Percentiles rank a stretch among this genome's conserved stretches.
These are phyloP conservation scores for Xylariaceae sp. DNA, from an alignment of 2,329 filamentous ascomycete species.

Conservation along the genomic window DNA sequence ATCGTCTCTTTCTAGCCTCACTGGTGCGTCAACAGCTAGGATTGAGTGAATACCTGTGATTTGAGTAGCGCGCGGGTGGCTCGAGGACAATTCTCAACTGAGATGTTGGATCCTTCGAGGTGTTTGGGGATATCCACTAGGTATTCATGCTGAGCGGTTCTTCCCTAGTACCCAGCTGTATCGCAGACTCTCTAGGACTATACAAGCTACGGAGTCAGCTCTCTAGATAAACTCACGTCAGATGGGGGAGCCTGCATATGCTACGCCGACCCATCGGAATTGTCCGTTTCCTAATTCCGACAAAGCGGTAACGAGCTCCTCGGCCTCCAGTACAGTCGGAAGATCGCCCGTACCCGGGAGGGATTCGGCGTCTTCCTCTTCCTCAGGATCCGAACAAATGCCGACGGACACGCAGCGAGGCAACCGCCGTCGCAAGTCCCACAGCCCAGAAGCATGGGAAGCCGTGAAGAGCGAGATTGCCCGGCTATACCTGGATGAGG, in stretches of 20 bases:
- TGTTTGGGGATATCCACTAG: constrained; percentile 9
- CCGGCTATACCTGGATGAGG: constrained; percentile 39
- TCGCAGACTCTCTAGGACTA: not conserved
- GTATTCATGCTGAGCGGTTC: constrained; percentile 3
- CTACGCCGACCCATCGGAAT: constrained; percentile 6
- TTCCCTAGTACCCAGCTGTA: not conserved
- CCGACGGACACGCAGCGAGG: constrained; percentile 3
- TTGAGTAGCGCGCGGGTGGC: not conserved
- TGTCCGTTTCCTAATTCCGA: constrained; percentile 18
- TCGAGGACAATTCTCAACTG: not conserved
- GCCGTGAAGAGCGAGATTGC: constrained; percentile 35
- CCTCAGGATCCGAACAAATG: constrained; percentile 1
- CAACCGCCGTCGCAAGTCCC: constrained; percentile 32
- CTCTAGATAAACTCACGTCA: not conserved
- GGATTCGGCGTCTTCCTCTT: constrained; percentile 2
- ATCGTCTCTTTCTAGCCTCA: too few species aligned
- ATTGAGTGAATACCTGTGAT: not conserved
- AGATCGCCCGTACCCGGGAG: constrained; percentile 5
- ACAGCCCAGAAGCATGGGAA: constrained; percentile 33
- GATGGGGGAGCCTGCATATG: not conserved
- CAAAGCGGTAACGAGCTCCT: constrained; percentile 2
- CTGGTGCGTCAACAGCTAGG: not conserved
- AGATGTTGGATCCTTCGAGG: constrained; percentile 20
- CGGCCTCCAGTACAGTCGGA: constrained; percentile 6
- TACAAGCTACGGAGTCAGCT: not conserved